Conservation (phyloP, 2,329 filamentous ascomycete genomes). For the Tolypocladium nubicola region DNA sequence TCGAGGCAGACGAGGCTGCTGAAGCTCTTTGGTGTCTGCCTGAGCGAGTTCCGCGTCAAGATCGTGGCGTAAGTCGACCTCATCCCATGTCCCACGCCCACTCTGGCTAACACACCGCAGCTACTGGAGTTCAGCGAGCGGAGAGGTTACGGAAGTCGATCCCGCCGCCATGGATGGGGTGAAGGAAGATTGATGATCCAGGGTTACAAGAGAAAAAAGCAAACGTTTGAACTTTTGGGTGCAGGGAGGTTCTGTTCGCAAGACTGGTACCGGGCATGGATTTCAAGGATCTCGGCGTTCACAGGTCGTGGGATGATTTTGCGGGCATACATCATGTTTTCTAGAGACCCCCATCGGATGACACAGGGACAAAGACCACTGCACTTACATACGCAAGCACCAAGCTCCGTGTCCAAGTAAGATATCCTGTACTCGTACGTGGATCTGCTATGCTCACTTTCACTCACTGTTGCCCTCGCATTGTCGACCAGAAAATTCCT, state of each 20-base stretch:
- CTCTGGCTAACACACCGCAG: conserved; percentile 16
- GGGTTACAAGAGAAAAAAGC: conserved; percentile 3
- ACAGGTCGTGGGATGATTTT: conserved; percentile 18
- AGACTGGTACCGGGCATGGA: conserved; percentile 23
- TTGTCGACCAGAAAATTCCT: not conserved
- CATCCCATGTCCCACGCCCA: not conserved
- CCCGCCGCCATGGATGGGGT: conserved; percentile 27
- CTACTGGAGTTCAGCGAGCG: conserved; percentile 51
- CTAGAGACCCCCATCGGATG: conserved; percentile 14
- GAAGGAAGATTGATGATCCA: conserved; percentile 11
- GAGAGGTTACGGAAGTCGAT: conserved; percentile 47
- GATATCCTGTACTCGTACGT: not conserved
- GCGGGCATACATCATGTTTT: conserved; percentile 17
- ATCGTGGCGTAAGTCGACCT: conserved; percentile 53
- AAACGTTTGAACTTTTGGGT: not conserved
- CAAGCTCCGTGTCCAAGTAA: not conserved
- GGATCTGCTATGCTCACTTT: not conserved
- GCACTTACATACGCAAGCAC: not conserved
- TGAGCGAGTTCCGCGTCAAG: conserved; percentile 81
- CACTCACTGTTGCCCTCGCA: not conserved
- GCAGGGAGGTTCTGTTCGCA: conserved; percentile 12
- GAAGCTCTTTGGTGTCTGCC: conserved; percentile 85
- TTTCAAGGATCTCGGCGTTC: conserved; percentile 23
- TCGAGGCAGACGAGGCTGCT: conserved; percentile 85
- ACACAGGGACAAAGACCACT: not conserved